Evolutionary conservation across 192 early-diverging fungal species (phyloP).

Genomic region (Coemansia sp.): DNA sequence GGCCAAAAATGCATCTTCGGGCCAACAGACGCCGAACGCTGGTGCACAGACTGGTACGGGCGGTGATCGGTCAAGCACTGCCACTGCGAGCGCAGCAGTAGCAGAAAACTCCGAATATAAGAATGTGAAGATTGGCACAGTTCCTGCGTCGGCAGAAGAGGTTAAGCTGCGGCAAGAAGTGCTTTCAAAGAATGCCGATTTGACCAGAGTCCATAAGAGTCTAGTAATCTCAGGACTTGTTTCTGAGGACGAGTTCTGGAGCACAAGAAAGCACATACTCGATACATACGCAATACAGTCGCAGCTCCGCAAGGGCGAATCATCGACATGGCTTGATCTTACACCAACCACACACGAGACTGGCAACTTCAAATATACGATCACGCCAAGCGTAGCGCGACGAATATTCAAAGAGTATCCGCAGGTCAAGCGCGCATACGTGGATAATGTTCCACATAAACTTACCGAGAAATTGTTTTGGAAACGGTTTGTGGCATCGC

Average conservation of each 20-base stretch:
- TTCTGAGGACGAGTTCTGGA: constrained; percentile 94
- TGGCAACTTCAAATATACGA: constrained; percentile 76
- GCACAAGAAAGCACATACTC: constrained; percentile 68
- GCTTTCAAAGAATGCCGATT: constrained; percentile 66
- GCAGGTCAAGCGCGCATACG: constrained; percentile 78
- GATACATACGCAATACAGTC: constrained; percentile 67
- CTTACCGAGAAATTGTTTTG: constrained; percentile 78
- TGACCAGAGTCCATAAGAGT: constrained; percentile 70
- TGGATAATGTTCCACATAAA: constrained; percentile 77
- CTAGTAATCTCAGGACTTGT: constrained; percentile 75
- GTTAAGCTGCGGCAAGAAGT: constrained; percentile 62
- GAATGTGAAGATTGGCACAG: constrained; percentile 42
- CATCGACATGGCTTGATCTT: constrained; percentile 70
- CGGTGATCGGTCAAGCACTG: not conserved
- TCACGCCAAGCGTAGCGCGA: constrained; percentile 87
- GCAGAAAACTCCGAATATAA: constrained; percentile 26
- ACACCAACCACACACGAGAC: constrained; percentile 67
- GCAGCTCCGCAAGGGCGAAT: constrained; percentile 78
- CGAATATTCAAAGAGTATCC: constrained; percentile 90
- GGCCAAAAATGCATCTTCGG: constrained; percentile 1
- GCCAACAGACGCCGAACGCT: not conserved
- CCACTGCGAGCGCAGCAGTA: constrained; percentile 9
- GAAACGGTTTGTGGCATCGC: constrained; percentile 79
- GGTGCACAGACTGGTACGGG: not conserved
- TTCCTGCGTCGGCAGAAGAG: constrained; percentile 58